Conservation (phyloP, 352 stramenopile genomes). For the Pythium monospermum region DNA sequence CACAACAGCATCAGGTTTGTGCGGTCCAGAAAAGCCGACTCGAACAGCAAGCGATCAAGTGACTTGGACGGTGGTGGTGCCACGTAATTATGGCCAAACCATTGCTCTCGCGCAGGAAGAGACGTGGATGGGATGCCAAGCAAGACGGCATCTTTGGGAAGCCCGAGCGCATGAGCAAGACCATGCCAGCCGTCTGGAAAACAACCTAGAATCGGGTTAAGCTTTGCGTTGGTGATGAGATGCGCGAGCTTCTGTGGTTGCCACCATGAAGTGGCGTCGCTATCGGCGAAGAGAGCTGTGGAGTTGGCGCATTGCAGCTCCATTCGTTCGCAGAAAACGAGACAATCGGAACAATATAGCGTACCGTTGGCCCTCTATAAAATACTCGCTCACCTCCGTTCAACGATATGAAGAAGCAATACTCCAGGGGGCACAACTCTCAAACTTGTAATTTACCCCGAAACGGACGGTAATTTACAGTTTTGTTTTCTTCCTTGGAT, state of each 20-base stretch:
- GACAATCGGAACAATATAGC: not conserved
- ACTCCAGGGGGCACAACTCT: too few species aligned
- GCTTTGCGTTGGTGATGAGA: too few species aligned
- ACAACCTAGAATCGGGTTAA: slow-evolving; percentile 1
- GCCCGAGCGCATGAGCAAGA: slow-evolving; percentile 3
- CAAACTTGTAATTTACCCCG: not conserved
- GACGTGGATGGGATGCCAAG: slow-evolving; percentile 1
- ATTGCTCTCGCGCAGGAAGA: not conserved
- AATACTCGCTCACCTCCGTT: too few species aligned
- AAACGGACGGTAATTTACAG: not conserved
- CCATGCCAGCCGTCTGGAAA: slow-evolving; percentile 7
- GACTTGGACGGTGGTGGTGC: slow-evolving; percentile 15
- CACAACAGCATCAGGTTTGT: slow-evolving; percentile 70
- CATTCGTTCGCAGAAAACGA: too few species aligned
- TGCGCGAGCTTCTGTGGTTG: too few species aligned
- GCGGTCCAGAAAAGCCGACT: slow-evolving; percentile 51
- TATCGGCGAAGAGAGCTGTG: too few species aligned
- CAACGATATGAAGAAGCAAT: too few species aligned
- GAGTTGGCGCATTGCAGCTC: too few species aligned
- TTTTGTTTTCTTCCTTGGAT: not conserved
- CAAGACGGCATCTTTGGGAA: not conserved
- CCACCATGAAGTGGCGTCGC: too few species aligned
- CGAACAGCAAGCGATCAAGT: slow-evolving; percentile 38
- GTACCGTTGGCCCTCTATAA: too few species aligned
- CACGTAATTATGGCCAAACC: slow-evolving; percentile 29